Evolutionary conservation across 176 grass and related monocot genomes (phyloP), one percentile per base, ranked within the genome.

Genomic region (Eleusine coracana): DNA sequence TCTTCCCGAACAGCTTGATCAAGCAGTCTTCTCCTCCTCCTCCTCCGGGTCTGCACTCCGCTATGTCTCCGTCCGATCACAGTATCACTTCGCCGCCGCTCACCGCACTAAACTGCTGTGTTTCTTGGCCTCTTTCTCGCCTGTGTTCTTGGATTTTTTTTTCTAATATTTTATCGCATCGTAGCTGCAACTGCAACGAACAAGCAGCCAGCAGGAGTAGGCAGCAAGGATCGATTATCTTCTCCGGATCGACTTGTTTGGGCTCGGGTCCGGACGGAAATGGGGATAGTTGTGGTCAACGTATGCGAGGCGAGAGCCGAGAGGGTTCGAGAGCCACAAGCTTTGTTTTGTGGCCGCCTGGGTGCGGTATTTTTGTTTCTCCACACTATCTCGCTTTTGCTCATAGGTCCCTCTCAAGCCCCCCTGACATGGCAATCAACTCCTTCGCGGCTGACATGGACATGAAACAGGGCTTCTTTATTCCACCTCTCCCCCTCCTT

Each of bases 1-100:
- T 97, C 87, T 83, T 93, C 70, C 94, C 94, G 64, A 97, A 97
- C 75, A 97, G 86, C 86, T 93, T 97, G 9, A 97, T 97, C 74
- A 86, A 68, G 80, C 75, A 69, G 42, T 93, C 84, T 27, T 82
- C 77, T 34, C 71, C 76, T 34, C 31, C 76, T 34, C 31, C 31
- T 14, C 59, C 83, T 29, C 17, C 77, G 17, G 60, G 70, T 54
- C 64, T 90, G 80, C 80, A 42, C 70, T 64, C 79, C 68, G 49
- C 80, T 63, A 79, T 85, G 74, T 86, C 48, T 45, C 38, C 14
- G 31, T n/a, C 62, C 16, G 46, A 3, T 70, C 74, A 31, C 56
- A 34, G 31, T 34, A 34, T 34, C 31, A 34, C 31, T 34, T 34
- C 31, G 31, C 23, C 56, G 56, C 73, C 10, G 42, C 10, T 21